A percentile compares a stretch with the other conserved stretches of the same genome.
phyloP scores from a whole-genome alignment of 1,284 basidiomycete species.

The Cystobasidium sp. region DNA sequence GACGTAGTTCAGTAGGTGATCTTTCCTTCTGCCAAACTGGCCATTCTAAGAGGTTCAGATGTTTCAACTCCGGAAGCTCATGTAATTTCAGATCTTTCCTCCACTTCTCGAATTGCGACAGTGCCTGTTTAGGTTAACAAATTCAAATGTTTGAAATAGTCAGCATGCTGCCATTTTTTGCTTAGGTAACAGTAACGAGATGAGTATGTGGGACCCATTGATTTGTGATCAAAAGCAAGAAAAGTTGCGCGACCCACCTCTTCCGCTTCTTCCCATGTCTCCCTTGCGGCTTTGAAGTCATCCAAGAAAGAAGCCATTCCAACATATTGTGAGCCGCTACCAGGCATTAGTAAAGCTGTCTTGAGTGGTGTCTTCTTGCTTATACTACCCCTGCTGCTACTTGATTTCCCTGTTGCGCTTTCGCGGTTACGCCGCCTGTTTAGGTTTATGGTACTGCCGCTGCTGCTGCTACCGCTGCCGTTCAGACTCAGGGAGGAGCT shows the following conservation, averaged over 20 bases:
- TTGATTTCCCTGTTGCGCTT: not conserved
- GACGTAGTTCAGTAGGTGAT: constrained; percentile 25
- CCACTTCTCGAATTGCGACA: constrained; percentile 45
- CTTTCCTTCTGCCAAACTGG: constrained; percentile 45
- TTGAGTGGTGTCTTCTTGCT: not conserved
- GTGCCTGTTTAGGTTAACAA: constrained; percentile 18
- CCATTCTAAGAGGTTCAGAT: constrained; percentile 44
- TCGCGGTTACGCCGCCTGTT: not conserved
- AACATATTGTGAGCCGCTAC: constrained; percentile 54
- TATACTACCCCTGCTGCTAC: not conserved
- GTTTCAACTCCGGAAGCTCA: constrained; percentile 41
- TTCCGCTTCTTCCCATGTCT: constrained; percentile 54
- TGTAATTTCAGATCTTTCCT: constrained; percentile 44
- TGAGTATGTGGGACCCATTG: not conserved
- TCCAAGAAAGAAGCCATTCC: constrained; percentile 50
- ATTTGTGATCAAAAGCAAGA: too few relatives aligned
- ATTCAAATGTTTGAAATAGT: too few relatives aligned
- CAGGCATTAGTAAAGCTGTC: constrained; percentile 52
- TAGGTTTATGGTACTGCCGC: not conserved
- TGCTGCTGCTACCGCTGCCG: not conserved
- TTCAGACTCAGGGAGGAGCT: not conserved
- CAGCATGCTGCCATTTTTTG: too few relatives aligned
- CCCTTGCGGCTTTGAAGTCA: constrained; percentile 45
- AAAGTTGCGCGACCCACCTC: constrained; percentile 43
- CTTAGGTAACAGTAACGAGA: not conserved